Evolutionary conservation across 768 basidiomycete genomes (phyloP).

Genomic region (Pulveroboletus sp.): DNA sequence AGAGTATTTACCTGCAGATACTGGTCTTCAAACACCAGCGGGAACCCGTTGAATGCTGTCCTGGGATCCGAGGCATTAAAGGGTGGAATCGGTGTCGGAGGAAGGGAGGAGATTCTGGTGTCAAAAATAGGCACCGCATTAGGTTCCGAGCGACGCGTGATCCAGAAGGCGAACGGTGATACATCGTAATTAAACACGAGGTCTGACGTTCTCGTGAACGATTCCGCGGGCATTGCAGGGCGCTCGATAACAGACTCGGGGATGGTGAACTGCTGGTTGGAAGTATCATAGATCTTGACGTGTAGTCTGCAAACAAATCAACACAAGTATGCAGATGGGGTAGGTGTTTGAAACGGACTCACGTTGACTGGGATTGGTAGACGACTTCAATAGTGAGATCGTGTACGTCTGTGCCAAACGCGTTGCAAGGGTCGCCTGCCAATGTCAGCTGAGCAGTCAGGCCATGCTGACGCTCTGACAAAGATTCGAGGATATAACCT

Average conservation of each 20-base stretch:
- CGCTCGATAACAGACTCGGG: constrained; percentile 52
- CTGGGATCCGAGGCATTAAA: constrained; percentile 47
- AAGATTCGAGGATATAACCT: constrained; percentile 54
- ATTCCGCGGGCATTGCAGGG: constrained; percentile 34
- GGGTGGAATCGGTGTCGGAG: constrained; percentile 56
- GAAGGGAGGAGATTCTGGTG: constrained; percentile 62
- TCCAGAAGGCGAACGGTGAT: constrained; percentile 77
- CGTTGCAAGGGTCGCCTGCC: constrained; percentile 57
- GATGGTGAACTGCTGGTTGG: constrained; percentile 61
- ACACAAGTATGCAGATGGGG: too few relatives aligned
- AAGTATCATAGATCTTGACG: constrained; percentile 65
- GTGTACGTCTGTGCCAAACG: constrained; percentile 58
- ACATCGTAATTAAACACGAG: constrained; percentile 65
- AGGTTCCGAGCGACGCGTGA: constrained; percentile 63
- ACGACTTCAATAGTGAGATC: constrained; percentile 64
- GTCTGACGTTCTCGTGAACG: constrained; percentile 47
- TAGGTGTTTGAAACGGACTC: constrained; percentile 4
- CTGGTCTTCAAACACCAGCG: constrained; percentile 76
- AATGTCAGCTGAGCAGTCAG: constrained; percentile 55
- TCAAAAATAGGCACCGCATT: constrained; percentile 36
- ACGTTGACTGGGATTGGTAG: constrained; percentile 59
- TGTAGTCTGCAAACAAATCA: too few relatives aligned
- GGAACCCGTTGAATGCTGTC: constrained; percentile 60
- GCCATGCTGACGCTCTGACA: constrained; percentile 45
- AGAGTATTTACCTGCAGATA: constrained; percentile 64